A percentile compares a stretch with the other conserved stretches of the same genome.
Evolutionary conservation across 1,139 yeast genomes (phyloP).

Genomic region (Pneumocystis jirovecii): DNA sequence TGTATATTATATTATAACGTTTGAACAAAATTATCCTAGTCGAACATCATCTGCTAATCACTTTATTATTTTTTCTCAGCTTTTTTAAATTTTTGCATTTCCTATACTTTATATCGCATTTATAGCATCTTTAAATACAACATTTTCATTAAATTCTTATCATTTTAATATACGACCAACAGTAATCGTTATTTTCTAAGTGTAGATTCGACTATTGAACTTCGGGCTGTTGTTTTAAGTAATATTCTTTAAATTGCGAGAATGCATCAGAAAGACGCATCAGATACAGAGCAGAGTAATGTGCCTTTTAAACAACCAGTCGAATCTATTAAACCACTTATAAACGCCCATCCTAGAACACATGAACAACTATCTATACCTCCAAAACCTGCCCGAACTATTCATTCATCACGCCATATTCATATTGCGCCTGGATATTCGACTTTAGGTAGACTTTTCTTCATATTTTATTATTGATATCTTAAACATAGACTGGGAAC

Average conservation of each 20-base stretch:
- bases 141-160: too few species aligned
- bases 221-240: neutral
- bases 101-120: too few species aligned
- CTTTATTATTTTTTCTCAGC: too few species aligned
- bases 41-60: too few species aligned
- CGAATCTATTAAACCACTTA: neutral
- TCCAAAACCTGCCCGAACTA: neutral
- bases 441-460: neutral
- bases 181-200: too few species aligned
- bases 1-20: too few species aligned
- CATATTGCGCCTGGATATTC: neutral
- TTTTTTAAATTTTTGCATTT: too few species aligned
- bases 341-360: neutral
- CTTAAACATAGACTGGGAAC: conserved; percentile 55
- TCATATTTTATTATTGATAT: neutral
- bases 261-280: neutral
- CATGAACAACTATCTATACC: neutral
- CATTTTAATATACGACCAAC: too few species aligned
- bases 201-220: too few species aligned
- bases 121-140: too few species aligned
- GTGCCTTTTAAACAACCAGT: neutral
- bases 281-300: neutral
- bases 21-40: too few species aligned
- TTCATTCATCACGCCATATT: neutral
- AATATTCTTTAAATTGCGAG: neutral